Evolutionary conservation across 2,329 filamentous ascomycete genomes (phyloP), one percentile per base, ranked within the genome.

Genomic region (Ceratocystis huliohia): DNA sequence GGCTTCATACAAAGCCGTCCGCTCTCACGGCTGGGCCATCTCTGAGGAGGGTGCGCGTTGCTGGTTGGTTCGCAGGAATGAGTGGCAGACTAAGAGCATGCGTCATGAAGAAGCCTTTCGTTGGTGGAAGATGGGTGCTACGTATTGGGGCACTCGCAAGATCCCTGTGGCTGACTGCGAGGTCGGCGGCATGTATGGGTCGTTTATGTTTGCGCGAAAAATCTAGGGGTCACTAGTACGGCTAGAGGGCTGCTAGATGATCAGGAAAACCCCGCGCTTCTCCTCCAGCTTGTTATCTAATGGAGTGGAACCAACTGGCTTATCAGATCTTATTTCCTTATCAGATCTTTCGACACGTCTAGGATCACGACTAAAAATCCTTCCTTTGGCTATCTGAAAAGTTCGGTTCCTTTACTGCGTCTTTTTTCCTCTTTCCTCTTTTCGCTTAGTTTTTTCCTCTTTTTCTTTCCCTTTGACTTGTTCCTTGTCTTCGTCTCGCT

Each of bases 121-220:
- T 70, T 77, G 78, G 71, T 94, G 89, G 89, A 94, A 94, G 78
- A 88, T 91, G 87, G 89, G 89, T 41, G 89, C 89, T 62, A 83
- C 84, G 71, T 89, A 85, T 77, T 93, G 89, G 89, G 89, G 89
- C 46, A 91, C 91, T 85, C 82, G 88, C 69, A 94, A 97, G 78
- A 82, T 97, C 53, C 95, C 93, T n/a, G 87, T 97, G 70, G 91
- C 89, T 30, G 84, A 86, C 72, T 90, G 92, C 65, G 93, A 97
- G 75, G 88, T 97, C 30, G 94, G 96, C 71, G 91, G 91, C 69
- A 95, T 96, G 73, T 96, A 97, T 73, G 94, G 94, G 25, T 82
- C 78, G 28, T 85, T 82, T 72, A 85, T 85, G 83, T 85, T 85
- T 75, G 82, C 82, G 72, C 77, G 82, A 70, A 80, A 81, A 72